Conservation (phyloP, 495 filamentous ascomycete genomes). For the Penicilliopsis zonata region DNA sequence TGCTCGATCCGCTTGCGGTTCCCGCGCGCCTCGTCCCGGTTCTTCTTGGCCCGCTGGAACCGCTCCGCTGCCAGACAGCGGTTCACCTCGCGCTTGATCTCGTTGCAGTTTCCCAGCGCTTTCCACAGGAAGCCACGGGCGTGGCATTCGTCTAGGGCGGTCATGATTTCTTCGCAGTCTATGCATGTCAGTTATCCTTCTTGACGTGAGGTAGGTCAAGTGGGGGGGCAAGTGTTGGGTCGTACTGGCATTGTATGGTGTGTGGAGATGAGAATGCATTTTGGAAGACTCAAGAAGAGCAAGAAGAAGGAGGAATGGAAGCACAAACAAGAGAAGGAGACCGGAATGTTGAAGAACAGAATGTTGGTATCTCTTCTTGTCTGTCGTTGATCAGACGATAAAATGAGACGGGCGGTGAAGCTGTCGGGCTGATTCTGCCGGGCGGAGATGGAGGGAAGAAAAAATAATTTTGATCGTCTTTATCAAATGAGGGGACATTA, state of each 20-base stretch:
- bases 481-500: no score
- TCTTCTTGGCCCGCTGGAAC: slow-evolving; percentile 58
- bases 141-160: slow-evolving; percentile 88
- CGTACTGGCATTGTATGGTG: slow-evolving; percentile 75
- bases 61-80: slow-evolving; percentile 72
- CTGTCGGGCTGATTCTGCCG: slow-evolving; percentile 4
- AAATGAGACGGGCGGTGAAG: neutral
- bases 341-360: no score
- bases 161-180: slow-evolving; percentile 94
- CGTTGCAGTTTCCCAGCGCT: slow-evolving; percentile 78
- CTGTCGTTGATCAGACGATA: neutral
- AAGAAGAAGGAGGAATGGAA: neutral
- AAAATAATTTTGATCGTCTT: slow-evolving; percentile 6
- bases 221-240: slow-evolving; percentile 3
- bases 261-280: slow-evolving; percentile 97
- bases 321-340: neutral
- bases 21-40: slow-evolving; percentile 58
- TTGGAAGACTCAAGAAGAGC: slow-evolving; percentile 13
- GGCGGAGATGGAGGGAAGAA: slow-evolving; percentile 10
- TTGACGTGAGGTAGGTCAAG: slow-evolving; percentile 2
- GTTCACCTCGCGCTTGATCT: slow-evolving; percentile 68
- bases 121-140: slow-evolving; percentile 84
- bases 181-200: neutral
- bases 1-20: slow-evolving; percentile 57
- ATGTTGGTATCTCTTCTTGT: no score